Base-by-base conservation (phyloP, 1,284 basidiomycete species). In the Irpex sp. region DNA sequence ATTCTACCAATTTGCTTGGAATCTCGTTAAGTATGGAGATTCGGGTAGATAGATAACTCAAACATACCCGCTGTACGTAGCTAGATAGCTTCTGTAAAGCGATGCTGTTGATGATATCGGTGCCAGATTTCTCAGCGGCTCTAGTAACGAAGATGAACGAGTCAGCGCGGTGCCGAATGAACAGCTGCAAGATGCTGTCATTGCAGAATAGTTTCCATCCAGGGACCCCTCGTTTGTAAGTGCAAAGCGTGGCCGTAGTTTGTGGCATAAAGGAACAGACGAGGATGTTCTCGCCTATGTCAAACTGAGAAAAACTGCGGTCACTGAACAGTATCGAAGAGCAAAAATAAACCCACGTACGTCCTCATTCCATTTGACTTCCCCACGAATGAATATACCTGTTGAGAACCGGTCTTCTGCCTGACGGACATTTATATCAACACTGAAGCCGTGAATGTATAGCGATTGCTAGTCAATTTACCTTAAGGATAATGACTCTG, bases 321-420 rank as follows among this genome's bases (percentile, higher is more conserved):
- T 48, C 44, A 58, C 9, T n/a, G 4, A 59, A 37, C 13, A 47
- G 15, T 8, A 21, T 36, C 19, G 6, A 5, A 26, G 52, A 36
- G 19, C 15, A 44, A 13, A 5, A 47, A 57, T 26, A 19, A 57
- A 57, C 47, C 54, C 11, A 55, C 69, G 44, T 36, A 70, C 70
- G 61, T 88, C 87, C 67, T 86, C 86, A 61, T 85, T 82, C 85
- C 85, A 87, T 9, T 79, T 73, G n/a, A 87, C 79, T 2, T 79
- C 71, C 5, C 86, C 86, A 54, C 82, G 76, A 68, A 88, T 82
- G 70, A 88, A 88, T 9, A 89, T 81, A 0, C 84, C 86, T 26
- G 87, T 73, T 0, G 85, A 75, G 66, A 88, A 88, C 3, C 86
- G 78, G 15, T 83, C 79, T 61, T 86, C 85, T 1, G 83, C 82